Base-by-base conservation (phyloP, 345 rosid genomes). In the Bruguiera sexangula region DNA sequence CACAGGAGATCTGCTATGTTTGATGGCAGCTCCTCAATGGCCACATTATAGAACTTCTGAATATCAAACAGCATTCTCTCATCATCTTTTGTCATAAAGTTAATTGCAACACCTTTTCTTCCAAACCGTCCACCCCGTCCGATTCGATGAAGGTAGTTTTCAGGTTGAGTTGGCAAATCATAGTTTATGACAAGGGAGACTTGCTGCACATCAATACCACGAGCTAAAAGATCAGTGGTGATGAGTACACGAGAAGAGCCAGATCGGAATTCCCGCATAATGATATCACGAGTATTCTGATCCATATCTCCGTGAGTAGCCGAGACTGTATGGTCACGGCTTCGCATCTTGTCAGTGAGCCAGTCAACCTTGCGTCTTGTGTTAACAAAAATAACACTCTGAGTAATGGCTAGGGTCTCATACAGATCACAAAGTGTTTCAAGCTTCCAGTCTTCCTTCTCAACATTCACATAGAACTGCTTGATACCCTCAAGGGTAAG, bases 141-240 rank as follows among this genome's bases (percentile, higher is more conserved):
- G 13, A 83, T 83, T 59, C 86, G 86, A 62, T 83, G 86, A 51
- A 83, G 86, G 73, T 83, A 83, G 73, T 83, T 83, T 66, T 83
- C 86, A 0, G 86, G 86, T 70, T 83, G 86, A 64, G 84, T 83
- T 6, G 86, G 86, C 75, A 83, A 75, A 70, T 83, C 86, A 30
- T 80, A 83, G 81, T 83, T 83, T 48, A 83, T 83, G 30, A 83
- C 86, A 5, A 83, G 82, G 2, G 86, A 83, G n/a, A 83, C 86
- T 37, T 83, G 86, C 76, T 83, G 86, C 62, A 83, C 86, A 67
- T 83, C 86, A 30, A 83, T 83, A 60, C 86, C 86, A 56, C 85
- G 85, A 52, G 83, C 85, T 55, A 82, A 55, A 54, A 82, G 85
- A 60, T 82, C 85, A 0, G 85, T 83, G 70, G 86, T 83, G 70